These are phyloP conservation scores for Linnemannia hyalina DNA, from an alignment of 192 early-diverging fungal genomes.

Conservation along the genomic window DNA sequence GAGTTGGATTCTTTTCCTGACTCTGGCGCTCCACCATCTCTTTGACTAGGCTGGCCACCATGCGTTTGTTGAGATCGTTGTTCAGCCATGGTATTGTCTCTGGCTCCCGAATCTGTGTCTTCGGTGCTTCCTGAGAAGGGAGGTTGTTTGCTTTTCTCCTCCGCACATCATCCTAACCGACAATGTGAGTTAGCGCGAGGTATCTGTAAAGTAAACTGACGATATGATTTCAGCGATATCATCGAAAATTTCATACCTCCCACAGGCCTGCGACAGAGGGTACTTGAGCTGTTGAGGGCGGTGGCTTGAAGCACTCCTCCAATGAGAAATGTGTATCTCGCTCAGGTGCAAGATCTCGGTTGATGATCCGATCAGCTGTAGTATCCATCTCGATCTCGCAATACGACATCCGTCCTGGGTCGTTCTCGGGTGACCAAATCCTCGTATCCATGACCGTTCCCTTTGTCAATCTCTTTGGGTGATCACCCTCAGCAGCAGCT, in stretches of 20 bases:
- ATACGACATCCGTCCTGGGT: constrained; percentile 65
- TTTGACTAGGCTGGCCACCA: constrained; percentile 38
- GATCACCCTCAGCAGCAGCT: constrained; percentile 27
- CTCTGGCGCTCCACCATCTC: constrained; percentile 34
- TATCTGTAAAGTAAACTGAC: neutral
- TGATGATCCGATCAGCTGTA: constrained; percentile 72
- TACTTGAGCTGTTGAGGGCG: constrained; percentile 37
- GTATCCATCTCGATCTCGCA: constrained; percentile 87
- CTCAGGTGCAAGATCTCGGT: constrained; percentile 65
- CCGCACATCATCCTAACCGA: constrained; percentile 40
- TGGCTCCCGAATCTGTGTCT: constrained; percentile 32
- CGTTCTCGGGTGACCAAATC: constrained; percentile 37
- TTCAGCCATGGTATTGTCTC: constrained; percentile 49
- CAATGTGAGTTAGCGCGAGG: neutral
- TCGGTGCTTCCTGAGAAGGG: constrained; percentile 45
- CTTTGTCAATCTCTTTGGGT: constrained; percentile 31
- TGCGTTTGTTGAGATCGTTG: constrained; percentile 31
- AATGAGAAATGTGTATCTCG: constrained; percentile 63
- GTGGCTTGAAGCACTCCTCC: constrained; percentile 42
- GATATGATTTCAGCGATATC: neutral
- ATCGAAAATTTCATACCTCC: constrained; percentile 24
- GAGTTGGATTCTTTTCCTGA: constrained; percentile 18
- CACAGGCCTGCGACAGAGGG: constrained; percentile 49
- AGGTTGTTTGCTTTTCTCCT: constrained; percentile 36
- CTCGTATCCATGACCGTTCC: constrained; percentile 26